Evolutionary conservation across 106 monocot species (phyloP).

Genomic region (Chionographis japonica): DNA sequence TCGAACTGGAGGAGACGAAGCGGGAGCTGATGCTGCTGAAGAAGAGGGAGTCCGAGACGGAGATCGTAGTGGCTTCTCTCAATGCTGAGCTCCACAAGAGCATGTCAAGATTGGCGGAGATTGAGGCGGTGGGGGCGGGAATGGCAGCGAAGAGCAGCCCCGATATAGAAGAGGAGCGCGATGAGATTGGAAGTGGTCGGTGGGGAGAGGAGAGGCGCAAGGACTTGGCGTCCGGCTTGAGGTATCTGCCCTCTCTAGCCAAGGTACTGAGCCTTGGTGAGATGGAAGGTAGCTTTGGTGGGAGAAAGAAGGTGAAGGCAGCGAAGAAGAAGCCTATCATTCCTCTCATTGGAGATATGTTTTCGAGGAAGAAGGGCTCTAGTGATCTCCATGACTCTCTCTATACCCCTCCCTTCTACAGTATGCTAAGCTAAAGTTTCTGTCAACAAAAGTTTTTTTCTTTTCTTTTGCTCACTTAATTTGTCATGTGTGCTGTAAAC

Average conservation of each 20-base stretch:
- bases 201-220: slow-evolving; percentile 25
- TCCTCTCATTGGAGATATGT: slow-evolving; percentile 74
- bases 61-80: slow-evolving; percentile 64
- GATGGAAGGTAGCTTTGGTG: slow-evolving; percentile 19
- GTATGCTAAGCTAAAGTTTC: slow-evolving; percentile 9
- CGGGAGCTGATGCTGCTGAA: slow-evolving; percentile 56
- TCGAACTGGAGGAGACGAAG: slow-evolving; percentile 60
- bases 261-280: slow-evolving; percentile 44
- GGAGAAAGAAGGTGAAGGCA: slow-evolving; percentile 17
- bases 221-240: slow-evolving; percentile 7
- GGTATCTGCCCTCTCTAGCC: slow-evolving; percentile 52
- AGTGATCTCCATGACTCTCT: slow-evolving; percentile 14
- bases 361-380: slow-evolving; percentile 43
- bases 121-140: slow-evolving; percentile 19
- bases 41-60: slow-evolving; percentile 56
- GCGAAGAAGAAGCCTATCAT: slow-evolving; percentile 75
- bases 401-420: slow-evolving; percentile 10
- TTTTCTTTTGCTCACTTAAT: no score
- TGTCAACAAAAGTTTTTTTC: no score
- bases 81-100: slow-evolving; percentile 52
- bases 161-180: background rate
- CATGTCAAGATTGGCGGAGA: slow-evolving; percentile 32
- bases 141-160: slow-evolving; percentile 12
- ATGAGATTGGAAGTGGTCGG: slow-evolving; percentile 7
- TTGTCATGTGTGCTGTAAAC: no score